A percentile compares a stretch with the other conserved stretches of the same genome.
Conservation (phyloP, 2,329 filamentous ascomycete genomes). For the Tolypocladium amazonense region DNA sequence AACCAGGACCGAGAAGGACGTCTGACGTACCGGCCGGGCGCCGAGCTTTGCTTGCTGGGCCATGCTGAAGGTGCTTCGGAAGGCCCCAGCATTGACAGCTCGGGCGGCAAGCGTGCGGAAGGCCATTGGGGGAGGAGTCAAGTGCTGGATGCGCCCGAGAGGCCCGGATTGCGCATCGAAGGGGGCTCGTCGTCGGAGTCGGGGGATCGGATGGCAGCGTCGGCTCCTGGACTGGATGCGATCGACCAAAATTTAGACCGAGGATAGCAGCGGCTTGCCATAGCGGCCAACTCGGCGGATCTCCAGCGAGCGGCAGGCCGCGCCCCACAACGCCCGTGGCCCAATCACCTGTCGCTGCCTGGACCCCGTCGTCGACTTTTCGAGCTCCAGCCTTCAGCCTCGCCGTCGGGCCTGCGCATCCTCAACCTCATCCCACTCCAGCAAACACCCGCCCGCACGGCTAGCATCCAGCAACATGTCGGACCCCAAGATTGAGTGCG, state of each 20-base stretch:
- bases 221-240: neutral
- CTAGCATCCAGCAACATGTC: conserved; percentile 35
- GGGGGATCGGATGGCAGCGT: neutral
- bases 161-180: conserved; percentile 22
- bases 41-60: conserved; percentile 66
- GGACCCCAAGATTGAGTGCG: conserved; percentile 64
- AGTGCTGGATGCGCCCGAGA: conserved; percentile 22
- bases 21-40: conserved; percentile 15
- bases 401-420: conserved; percentile 11
- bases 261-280: conserved; percentile 12
- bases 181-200: neutral
- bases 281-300: neutral
- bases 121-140: conserved; percentile 39
- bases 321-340: conserved; percentile 2
- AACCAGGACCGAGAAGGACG: neutral
- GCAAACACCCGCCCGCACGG: conserved; percentile 4
- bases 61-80: conserved; percentile 46
- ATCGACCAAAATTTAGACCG: conserved; percentile 15
- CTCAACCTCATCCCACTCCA: conserved; percentile 8
- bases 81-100: conserved; percentile 37
- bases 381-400: conserved; percentile 23
- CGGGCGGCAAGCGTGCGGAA: conserved; percentile 41
- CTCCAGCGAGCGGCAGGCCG: neutral
- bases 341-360: conserved; percentile 15
- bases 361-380: conserved; percentile 16